Conservation (phyloP, 176 grass and related monocot species). For the Dactylis glomerata region DNA sequence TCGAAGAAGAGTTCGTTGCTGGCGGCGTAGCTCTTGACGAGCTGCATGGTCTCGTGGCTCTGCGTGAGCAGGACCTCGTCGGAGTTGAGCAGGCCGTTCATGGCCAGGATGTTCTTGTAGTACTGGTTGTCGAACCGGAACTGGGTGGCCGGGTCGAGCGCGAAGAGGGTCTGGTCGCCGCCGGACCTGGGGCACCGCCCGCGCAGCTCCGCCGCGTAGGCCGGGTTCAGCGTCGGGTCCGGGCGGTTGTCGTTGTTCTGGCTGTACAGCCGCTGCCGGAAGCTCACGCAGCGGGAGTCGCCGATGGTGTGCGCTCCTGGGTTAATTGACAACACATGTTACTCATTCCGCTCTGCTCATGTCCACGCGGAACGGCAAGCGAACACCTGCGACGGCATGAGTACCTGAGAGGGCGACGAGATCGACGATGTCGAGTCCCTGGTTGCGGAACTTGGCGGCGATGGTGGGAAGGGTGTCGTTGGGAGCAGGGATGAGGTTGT, state of each 20-base stretch:
- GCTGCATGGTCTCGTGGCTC: conserved; percentile 45
- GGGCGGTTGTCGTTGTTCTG: conserved; percentile 58
- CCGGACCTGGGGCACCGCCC: conserved; percentile 53
- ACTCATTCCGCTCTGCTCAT: background rate
- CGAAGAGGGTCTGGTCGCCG: conserved; percentile 72
- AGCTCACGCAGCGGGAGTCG: conserved; percentile 55
- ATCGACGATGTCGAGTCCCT: conserved; percentile 62
- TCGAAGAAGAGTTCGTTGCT: conserved; percentile 48
- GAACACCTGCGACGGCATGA: background rate
- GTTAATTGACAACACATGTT: background rate
- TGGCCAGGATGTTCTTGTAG: conserved; percentile 49
- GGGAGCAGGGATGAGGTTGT: conserved; percentile 77
- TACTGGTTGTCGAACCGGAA: conserved; percentile 70
- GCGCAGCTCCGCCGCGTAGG: conserved; percentile 51
- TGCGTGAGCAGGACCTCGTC: conserved; percentile 69
- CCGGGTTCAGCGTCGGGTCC: conserved; percentile 47
- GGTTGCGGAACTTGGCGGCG: conserved; percentile 67
- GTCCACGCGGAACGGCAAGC: background rate
- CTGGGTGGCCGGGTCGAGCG: conserved; percentile 42
- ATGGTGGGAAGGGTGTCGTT: conserved; percentile 68
- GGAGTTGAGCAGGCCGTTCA: conserved; percentile 59
- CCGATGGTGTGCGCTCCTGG: conserved; percentile 61
- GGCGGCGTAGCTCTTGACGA: conserved; percentile 52
- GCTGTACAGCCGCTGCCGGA: conserved; percentile 61
- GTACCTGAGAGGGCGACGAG: conserved; percentile 66